Evolutionary conservation across 768 basidiomycete species (phyloP), one percentile per base, ranked within the genome.

Genomic region (Saitozyma podzolica): DNA sequence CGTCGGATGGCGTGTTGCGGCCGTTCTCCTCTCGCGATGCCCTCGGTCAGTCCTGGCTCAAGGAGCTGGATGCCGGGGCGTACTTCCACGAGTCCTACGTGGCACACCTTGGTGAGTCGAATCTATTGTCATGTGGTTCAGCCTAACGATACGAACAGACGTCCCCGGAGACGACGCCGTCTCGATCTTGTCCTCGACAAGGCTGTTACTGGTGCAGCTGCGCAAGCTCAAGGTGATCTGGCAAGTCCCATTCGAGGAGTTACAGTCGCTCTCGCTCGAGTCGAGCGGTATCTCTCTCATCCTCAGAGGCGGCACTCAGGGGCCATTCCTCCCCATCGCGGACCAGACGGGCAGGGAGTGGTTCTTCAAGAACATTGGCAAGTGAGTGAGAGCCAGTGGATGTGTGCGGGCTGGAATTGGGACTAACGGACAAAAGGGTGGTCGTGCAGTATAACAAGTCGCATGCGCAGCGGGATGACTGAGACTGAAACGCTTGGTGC

Each of bases 1-100:
- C 93, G 16, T 82, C 87, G 11, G 96, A 99, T 76, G 90, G 90
- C 7, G 89, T 98, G 49, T 81, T 98, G 49, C 70, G 95, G 91
- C 87, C 95, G 0, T 98, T 90, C 80, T 90, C 90, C 54, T 84
- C 86, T 42, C 88, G 93, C 7, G 94, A 96, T 77, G 91, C 94
- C 0, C 81, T 90, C 8, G 96, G 96, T 7, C 96, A 98, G 80
- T 91, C 89, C 70, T 98, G 96, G 95, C 88, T 98, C 84, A 91
- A 87, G 80, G 95, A 97, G 75, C 80, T 98, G 14, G 91, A 69
- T 57, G 66, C 69, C 61, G 96, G 95, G 9, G 83, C 86, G 14
- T 98, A 89, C 79, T 86, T 91, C 62, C 82, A 84, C 63, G 93
- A 97, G 73, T 81, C 81, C 39, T 97, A 97, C 74, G 88, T 97